Evolutionary conservation across 1,284 basidiomycete species (phyloP).

Genomic region (Xanthoconium separans): DNA sequence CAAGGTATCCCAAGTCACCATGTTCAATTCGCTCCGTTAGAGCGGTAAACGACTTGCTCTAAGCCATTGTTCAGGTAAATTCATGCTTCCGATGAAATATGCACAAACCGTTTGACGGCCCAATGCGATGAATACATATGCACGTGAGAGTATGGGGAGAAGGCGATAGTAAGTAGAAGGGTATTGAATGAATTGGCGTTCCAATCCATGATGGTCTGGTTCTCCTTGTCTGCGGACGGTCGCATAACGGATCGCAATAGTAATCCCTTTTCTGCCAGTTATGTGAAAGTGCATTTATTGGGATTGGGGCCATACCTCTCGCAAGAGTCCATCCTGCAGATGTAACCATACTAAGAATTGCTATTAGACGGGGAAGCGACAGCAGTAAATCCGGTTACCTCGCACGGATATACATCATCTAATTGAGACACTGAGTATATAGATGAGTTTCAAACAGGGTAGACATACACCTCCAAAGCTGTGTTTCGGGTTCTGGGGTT

Average conservation of each 20-base stretch:
- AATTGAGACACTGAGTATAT: neutral
- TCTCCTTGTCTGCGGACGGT: constrained; percentile 72
- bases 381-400: constrained; percentile 36
- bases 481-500: constrained; percentile 72
- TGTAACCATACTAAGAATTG: constrained; percentile 54
- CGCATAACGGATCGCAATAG: constrained; percentile 73
- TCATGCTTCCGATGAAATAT: constrained; percentile 14
- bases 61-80: neutral
- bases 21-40: constrained; percentile 51
- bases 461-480: constrained; percentile 72
- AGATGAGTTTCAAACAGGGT: neutral
- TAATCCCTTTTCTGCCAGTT: constrained; percentile 48
- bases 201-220: constrained; percentile 49
- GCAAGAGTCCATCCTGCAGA: constrained; percentile 58
- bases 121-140: constrained; percentile 71
- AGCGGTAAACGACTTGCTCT: constrained; percentile 50
- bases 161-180: constrained; percentile 71
- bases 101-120: constrained; percentile 58
- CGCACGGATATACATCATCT: constrained; percentile 74
- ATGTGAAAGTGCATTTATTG: neutral
- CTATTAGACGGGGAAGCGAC: neutral
- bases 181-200: constrained; percentile 67
- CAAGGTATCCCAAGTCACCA: constrained; percentile 59
- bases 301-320: constrained; percentile 41
- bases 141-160: constrained; percentile 64